Evolutionary conservation across 768 basidiomycete genomes (phyloP), one percentile per base, ranked within the genome.

Genomic region (Suillus alpinus): DNA sequence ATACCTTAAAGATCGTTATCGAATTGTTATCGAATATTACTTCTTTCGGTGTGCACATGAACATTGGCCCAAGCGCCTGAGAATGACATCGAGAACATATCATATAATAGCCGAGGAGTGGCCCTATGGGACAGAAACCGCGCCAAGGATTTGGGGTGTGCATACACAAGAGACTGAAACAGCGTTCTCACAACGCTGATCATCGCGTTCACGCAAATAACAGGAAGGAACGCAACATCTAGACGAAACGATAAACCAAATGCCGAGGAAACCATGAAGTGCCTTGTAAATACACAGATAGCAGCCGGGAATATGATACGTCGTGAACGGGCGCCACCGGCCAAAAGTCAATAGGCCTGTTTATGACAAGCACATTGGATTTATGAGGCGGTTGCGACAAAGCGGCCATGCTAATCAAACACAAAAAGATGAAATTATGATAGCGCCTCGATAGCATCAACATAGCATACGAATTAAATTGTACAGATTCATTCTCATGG

Each of bases 401-500:
- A 37, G 16, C 14, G 4, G 34, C 16, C 6, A 32, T 29, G 26
- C 36, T n/a, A 55, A 12, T 57, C 39, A 39, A 58, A 60, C 39
- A 13, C 26, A 32, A 40, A 40, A 29, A 31, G 12, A 20, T 36
- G 29, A n/a, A 20, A 59, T 58, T 29, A 34, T 16, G 62, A 65
- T 56, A 60, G 59, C 62, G 60, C 37, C 59, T 53, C 41, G 59
- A 63, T 31, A 63, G 36, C 63, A 59, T 43, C 57, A 39, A 52
- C 50, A 57, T 34, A 47, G 53, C 49, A 59, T 49, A 47, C 32
- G 20, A 16, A 47, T 44, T 20, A 32, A 44, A 40, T 39, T 41
- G 59, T 4, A 32, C 32, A 12, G 29, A 26, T 41, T 47, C n/a
- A 20, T 36, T 56, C 16, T 73, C 73, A 73, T 41, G 66, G 68